Conservation (phyloP, 2,329 filamentous ascomycete species). For the Stachybotrys echinatus region DNA sequence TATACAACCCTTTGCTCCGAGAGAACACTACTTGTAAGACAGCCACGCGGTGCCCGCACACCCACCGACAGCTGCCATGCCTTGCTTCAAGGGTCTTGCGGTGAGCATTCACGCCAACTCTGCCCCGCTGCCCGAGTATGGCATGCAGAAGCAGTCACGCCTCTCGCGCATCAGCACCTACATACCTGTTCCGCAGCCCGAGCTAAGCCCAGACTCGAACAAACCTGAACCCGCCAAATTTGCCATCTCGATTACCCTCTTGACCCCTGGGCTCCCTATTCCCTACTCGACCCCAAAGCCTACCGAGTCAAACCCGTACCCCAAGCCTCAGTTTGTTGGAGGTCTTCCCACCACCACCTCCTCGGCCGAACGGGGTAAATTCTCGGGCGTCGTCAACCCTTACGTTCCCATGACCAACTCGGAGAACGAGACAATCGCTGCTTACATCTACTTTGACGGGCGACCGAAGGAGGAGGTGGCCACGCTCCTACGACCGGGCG, state of each 20-base stretch:
- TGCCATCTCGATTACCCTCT: slow-evolving; percentile 93
- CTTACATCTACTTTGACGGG: slow-evolving; percentile 98
- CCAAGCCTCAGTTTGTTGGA: slow-evolving; percentile 76
- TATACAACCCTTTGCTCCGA: not conserved
- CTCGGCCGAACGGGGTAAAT: slow-evolving; percentile 37
- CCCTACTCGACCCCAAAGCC: slow-evolving; percentile 89
- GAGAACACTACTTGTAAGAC: not conserved
- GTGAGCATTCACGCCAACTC: slow-evolving; percentile 87
- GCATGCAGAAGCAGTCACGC: slow-evolving; percentile 89
- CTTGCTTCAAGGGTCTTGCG: slow-evolving; percentile 98
- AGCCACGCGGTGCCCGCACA: not conserved
- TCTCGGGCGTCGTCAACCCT: slow-evolving; percentile 60
- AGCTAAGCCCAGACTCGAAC: slow-evolving; percentile 55
- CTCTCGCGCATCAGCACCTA: slow-evolving; percentile 92
- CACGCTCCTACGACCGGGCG: slow-evolving; percentile 82
- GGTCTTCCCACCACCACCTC: slow-evolving; percentile 52
- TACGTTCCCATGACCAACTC: slow-evolving; percentile 92
- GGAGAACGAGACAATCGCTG: slow-evolving; percentile 93
- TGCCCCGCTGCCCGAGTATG: slow-evolving; percentile 83
- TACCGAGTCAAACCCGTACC: slow-evolving; percentile 69
- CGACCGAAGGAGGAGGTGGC: slow-evolving; percentile 94
- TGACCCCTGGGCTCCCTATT: slow-evolving; percentile 82
- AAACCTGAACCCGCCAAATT: slow-evolving; percentile 93
- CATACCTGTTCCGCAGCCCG: slow-evolving; percentile 89
- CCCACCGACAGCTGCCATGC: slow-evolving; percentile 49